These are phyloP conservation scores for Russula foetens DNA, from an alignment of 768 basidiomycete genomes.

Conservation along the genomic window DNA sequence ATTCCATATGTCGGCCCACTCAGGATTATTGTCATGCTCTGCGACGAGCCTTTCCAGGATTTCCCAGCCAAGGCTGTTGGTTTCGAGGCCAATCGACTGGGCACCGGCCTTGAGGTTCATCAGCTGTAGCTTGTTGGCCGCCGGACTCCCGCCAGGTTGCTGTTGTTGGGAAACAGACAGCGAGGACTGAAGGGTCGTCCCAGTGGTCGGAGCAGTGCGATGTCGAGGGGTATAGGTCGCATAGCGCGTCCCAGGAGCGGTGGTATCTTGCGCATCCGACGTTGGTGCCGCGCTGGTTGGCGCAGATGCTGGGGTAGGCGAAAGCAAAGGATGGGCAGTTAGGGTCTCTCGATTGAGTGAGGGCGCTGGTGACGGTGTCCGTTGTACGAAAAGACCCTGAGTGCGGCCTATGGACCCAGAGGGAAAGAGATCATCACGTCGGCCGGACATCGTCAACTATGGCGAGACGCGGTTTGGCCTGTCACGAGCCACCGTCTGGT, in stretches of 20 bases:
- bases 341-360: slow-evolving; percentile 39
- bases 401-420: slow-evolving; percentile 47
- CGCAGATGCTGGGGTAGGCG: slow-evolving; percentile 30
- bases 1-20: slow-evolving; percentile 67
- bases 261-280: slow-evolving; percentile 11
- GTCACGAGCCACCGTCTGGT: too few relatives aligned
- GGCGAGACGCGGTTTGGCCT: not conserved
- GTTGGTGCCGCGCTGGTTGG: slow-evolving; percentile 23
- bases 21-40: slow-evolving; percentile 41
- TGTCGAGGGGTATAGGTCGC: slow-evolving; percentile 75
- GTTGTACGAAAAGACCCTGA: slow-evolving; percentile 36
- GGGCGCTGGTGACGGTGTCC: slow-evolving; percentile 29
- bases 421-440: slow-evolving; percentile 37
- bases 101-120: slow-evolving; percentile 68
- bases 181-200: slow-evolving; percentile 34
- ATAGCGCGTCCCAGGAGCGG: slow-evolving; percentile 40
- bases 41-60: slow-evolving; percentile 65
- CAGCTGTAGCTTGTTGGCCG: slow-evolving; percentile 59
- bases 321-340: slow-evolving; percentile 58
- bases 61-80: slow-evolving; percentile 61
- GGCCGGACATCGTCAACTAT: slow-evolving; percentile 30
- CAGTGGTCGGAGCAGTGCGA: slow-evolving; percentile 41
- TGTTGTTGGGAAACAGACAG: slow-evolving; percentile 33
- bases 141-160: slow-evolving; percentile 42
- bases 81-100: slow-evolving; percentile 59